Evolutionary conservation across 768 basidiomycete species (phyloP).

Genomic region (Naematelia encephala): DNA sequence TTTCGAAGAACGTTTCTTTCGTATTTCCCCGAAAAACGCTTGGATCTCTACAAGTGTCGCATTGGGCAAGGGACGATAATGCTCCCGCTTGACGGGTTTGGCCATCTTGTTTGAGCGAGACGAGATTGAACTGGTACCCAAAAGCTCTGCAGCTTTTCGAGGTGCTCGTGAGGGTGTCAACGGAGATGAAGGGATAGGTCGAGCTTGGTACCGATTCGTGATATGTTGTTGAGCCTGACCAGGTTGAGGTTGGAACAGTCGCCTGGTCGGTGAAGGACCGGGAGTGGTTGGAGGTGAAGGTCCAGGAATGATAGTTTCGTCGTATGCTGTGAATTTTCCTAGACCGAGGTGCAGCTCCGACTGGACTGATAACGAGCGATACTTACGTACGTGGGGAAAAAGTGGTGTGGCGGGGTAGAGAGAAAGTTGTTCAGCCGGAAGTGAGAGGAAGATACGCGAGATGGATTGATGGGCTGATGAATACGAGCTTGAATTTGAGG

Average conservation of each 20-base stretch:
- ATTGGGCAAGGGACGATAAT: constrained; percentile 32
- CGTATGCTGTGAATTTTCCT: constrained; percentile 25
- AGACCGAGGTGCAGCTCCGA: constrained; percentile 28
- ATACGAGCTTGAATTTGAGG: constrained; percentile 13
- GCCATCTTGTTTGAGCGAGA: not conserved
- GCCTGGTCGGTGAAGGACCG: constrained; percentile 10
- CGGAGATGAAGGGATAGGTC: constrained; percentile 17
- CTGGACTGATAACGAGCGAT: constrained; percentile 10
- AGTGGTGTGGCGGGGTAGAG: not conserved
- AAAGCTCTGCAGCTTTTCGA: constrained; percentile 34
- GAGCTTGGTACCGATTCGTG: not conserved
- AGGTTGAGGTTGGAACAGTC: not conserved
- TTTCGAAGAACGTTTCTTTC: constrained; percentile 10
- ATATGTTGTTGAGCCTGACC: not conserved
- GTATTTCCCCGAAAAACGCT: constrained; percentile 37
- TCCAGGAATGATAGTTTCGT: constrained; percentile 22
- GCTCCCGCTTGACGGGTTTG: constrained; percentile 13
- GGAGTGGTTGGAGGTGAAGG: constrained; percentile 30
- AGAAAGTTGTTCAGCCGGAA: constrained; percentile 5
- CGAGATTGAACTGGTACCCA: constrained; percentile 19
- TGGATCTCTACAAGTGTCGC: constrained; percentile 33
- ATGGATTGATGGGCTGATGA: constrained; percentile 33
- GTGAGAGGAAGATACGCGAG: constrained; percentile 25
- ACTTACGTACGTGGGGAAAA: not conserved
- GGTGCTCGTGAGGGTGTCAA: constrained; percentile 41